These are phyloP conservation scores for Emmonsiellopsis sp. DNA, from an alignment of 2,329 filamentous ascomycete genomes.

Conservation along the genomic window DNA sequence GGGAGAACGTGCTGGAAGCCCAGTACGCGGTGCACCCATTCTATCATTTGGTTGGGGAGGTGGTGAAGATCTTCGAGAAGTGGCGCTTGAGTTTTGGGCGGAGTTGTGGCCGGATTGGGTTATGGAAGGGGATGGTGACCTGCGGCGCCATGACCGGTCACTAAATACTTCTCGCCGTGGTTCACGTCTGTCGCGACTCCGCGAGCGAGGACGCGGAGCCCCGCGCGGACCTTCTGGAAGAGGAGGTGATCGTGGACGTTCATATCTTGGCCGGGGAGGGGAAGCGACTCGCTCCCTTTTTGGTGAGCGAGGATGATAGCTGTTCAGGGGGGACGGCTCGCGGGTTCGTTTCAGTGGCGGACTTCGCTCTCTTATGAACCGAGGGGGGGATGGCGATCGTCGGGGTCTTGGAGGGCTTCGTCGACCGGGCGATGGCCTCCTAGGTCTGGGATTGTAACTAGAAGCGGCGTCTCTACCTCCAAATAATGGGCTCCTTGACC, in stretches of 20 bases:
- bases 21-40: constrained; percentile 19
- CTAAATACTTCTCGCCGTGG: constrained; percentile 39
- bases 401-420: constrained; percentile 29
- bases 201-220: constrained; percentile 38
- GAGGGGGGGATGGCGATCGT: constrained; percentile 30
- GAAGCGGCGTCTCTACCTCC: constrained; percentile 26
- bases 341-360: constrained; percentile 25
- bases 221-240: constrained; percentile 24
- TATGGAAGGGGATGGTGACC: constrained; percentile 43
- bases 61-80: constrained; percentile 54
- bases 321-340: constrained; percentile 25
- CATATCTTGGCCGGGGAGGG: constrained; percentile 19
- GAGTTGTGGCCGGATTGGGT: constrained; percentile 40
- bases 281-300: constrained; percentile 26
- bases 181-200: constrained; percentile 44
- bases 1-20: constrained; percentile 16
- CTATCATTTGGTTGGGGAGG: constrained; percentile 36
- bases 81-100: constrained; percentile 44
- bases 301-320: constrained; percentile 21
- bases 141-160: constrained; percentile 43
- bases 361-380: constrained; percentile 22
- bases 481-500: constrained; percentile 32
- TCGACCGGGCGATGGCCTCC: constrained; percentile 31
- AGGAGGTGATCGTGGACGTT: constrained; percentile 36
- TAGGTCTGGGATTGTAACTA: constrained; percentile 24